Evolutionary conservation across 108 stramenopile genomes (phyloP).

Genomic region (Aurantiochytrium sp.): DNA sequence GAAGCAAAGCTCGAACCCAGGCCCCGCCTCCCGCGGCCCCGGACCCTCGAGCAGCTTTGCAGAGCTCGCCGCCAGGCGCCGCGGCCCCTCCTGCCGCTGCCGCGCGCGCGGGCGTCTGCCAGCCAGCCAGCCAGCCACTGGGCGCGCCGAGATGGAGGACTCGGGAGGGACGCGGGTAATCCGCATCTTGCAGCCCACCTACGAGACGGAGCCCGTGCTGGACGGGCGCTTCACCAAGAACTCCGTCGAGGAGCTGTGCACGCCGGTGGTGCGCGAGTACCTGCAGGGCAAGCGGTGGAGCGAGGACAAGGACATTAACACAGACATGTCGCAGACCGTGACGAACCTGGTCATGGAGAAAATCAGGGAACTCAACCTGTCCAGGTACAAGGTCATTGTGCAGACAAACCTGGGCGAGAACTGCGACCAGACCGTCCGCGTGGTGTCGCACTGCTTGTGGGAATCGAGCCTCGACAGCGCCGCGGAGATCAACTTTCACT

Average conservation of each 20-base stretch:
- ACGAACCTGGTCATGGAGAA: slow-evolving; percentile 30
- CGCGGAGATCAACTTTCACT: neutral
- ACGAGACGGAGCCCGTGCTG: slow-evolving; percentile 20
- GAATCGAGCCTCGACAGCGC: slow-evolving; percentile 10
- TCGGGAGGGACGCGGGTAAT: neutral
- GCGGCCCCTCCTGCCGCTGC: too few species aligned
- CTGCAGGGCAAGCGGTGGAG: slow-evolving; percentile 15
- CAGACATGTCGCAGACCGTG: neutral
- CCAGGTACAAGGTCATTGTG: slow-evolving; percentile 28
- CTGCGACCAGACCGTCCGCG: neutral
- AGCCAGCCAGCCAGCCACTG: neutral
- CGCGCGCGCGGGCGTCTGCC: too few species aligned
- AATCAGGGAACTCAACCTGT: neutral
- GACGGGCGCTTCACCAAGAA: slow-evolving; percentile 19
- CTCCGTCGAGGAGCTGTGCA: neutral
- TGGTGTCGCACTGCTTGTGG: neutral
- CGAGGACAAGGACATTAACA: neutral
- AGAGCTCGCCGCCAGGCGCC: too few species aligned
- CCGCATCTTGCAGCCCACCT: slow-evolving; percentile 23
- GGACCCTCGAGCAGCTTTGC: too few species aligned
- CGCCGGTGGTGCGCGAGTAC: slow-evolving; percentile 27
- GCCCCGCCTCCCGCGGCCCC: too few species aligned
- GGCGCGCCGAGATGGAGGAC: neutral
- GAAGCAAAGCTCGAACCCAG: too few species aligned
- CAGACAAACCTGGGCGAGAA: slow-evolving; percentile 17